Evolutionary conservation across 192 early-diverging fungal species (phyloP).

Genomic region (Gryganskiella cystojenkinii): DNA sequence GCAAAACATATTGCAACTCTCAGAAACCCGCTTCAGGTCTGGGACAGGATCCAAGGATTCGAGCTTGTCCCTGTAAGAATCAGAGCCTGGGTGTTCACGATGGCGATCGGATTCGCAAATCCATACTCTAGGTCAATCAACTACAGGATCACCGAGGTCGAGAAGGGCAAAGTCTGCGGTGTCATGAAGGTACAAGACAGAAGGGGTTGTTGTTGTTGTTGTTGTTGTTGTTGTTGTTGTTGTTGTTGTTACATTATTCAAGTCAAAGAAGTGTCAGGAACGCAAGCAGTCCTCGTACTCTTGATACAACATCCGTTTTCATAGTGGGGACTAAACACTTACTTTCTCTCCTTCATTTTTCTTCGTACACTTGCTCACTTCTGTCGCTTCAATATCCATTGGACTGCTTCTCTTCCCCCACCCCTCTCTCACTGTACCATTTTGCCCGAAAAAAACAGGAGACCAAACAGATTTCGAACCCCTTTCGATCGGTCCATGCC

Average conservation of each 20-base stretch:
- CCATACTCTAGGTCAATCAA: constrained; percentile 17
- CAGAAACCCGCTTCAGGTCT: constrained; percentile 15
- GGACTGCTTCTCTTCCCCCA: background rate
- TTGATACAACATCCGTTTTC: too few species aligned
- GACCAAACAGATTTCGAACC: constrained; percentile 53
- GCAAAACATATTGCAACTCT: background rate
- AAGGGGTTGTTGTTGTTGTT: too few species aligned
- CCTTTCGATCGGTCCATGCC: constrained; percentile 59
- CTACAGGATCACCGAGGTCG: constrained; percentile 19
- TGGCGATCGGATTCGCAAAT: constrained; percentile 15
- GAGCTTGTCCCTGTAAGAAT: constrained; percentile 12
- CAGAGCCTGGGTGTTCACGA: constrained; percentile 15
- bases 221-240: too few species aligned
- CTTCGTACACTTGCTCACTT: too few species aligned
- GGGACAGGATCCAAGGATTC: background rate
- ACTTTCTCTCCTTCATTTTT: background rate
- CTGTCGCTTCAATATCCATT: too few species aligned
- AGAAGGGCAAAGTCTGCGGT: constrained; percentile 19
- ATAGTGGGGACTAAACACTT: too few species aligned
- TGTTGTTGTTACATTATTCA: too few species aligned
- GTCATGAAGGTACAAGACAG: constrained; percentile 37
- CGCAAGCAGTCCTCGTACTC: too few species aligned
- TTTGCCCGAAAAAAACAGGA: too few species aligned
- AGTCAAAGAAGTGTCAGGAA: too few species aligned
- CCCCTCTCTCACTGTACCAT: too few species aligned